These are phyloP conservation scores for Fusarium tupiense DNA, from an alignment of 2,329 filamentous ascomycete species.

Conservation along the genomic window DNA sequence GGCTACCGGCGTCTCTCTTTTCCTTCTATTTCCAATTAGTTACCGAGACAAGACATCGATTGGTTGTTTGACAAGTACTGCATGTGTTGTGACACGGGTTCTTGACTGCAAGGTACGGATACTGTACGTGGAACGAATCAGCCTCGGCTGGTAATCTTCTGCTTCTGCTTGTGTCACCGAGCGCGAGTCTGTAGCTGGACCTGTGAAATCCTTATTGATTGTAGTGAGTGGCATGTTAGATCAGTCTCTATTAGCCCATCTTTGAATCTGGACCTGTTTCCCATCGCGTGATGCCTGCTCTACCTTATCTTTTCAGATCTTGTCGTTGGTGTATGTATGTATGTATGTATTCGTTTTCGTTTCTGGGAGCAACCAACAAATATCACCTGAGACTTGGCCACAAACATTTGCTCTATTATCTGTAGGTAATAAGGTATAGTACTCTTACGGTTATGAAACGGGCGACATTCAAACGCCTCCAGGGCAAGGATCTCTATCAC, in stretches of 20 bases:
- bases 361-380: background rate
- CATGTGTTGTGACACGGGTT: constrained; percentile 1
- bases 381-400: background rate
- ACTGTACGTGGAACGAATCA: constrained; percentile 9
- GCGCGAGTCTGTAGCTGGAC: background rate
- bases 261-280: background rate
- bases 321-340: background rate
- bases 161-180: constrained; percentile 17
- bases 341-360: constrained; percentile 18
- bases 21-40: background rate
- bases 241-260: constrained; percentile 23
- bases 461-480: constrained; percentile 3
- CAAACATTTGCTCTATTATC: background rate
- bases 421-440: background rate
- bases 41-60: constrained; percentile 12
- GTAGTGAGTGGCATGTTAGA: constrained; percentile 25
- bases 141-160: constrained; percentile 17
- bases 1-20: background rate
- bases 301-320: background rate
- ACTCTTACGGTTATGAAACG: constrained; percentile 11
- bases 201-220: background rate
- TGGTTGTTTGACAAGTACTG: background rate
- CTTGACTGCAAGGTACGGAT: background rate
- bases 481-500: background rate
- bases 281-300: constrained; percentile 1